Evolutionary conservation across 305 asterid genomes (phyloP).

Genomic region (Solanum hybrid): DNA sequence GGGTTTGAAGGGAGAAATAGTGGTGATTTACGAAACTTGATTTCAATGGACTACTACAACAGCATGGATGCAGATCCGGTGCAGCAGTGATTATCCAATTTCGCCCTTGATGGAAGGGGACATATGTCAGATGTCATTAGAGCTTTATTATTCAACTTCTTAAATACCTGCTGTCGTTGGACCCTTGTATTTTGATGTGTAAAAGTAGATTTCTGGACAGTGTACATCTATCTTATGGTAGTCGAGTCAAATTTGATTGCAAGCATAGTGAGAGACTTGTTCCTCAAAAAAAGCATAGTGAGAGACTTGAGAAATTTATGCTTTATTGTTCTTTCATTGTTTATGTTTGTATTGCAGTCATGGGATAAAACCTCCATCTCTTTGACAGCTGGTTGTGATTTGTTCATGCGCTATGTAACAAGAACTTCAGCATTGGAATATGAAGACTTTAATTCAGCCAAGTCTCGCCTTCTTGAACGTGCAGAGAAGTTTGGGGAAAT

Average conservation of each 20-base stretch:
- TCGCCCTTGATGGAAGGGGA: not conserved
- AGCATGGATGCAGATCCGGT: not conserved
- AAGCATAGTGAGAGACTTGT: not conserved
- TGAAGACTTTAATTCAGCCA: constrained; percentile 80
- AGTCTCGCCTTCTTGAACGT: constrained; percentile 78
- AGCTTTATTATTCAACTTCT: not conserved
- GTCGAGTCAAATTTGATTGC: not conserved
- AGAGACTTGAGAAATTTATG: not conserved
- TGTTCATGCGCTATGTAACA: constrained; percentile 86
- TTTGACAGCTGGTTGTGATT: constrained; percentile 84
- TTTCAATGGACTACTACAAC: not conserved
- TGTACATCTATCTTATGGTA: not conserved
- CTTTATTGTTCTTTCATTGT: not conserved
- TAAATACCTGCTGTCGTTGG: not conserved
- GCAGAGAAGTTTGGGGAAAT: constrained; percentile 95
- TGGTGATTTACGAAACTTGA: not conserved
- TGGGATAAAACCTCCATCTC: constrained; percentile 96
- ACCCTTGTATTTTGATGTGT: not conserved
- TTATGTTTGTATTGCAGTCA: constrained; percentile 39
- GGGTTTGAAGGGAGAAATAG: not conserved
- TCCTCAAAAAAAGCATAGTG: too few relatives aligned
- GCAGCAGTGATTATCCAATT: not conserved
- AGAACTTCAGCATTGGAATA: constrained; percentile 88
- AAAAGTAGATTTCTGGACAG: not conserved
- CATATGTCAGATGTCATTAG: not conserved